Evolutionary conservation across 805 yeast species (phyloP).

Genomic region (Metschnikowia orientalis): DNA sequence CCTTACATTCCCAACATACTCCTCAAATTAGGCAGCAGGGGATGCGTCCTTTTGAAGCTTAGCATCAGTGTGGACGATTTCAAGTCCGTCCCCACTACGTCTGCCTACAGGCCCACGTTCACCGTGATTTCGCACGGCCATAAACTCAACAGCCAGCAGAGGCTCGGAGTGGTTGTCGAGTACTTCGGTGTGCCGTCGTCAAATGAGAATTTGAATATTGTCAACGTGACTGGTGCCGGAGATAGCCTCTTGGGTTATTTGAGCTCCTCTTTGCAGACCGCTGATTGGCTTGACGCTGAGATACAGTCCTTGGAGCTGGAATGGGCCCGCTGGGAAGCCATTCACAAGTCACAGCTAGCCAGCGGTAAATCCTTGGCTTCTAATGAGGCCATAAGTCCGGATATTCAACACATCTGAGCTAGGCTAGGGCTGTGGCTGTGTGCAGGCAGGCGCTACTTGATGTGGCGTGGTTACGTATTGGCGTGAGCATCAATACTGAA

Average conservation of each 20-base stretch:
- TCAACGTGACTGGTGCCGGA: constrained; percentile 85
- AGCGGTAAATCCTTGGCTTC: constrained; percentile 26
- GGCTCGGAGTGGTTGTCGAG: constrained; percentile 56
- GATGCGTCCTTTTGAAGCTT: constrained; percentile 44
- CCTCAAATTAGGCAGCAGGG: constrained; percentile 64
- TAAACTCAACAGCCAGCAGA: constrained; percentile 14
- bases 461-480: no score
- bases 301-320: constrained; percentile 29
- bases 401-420: constrained; percentile 5
- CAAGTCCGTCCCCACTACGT: constrained; percentile 33
- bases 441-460: no score
- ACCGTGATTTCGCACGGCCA: constrained; percentile 22
- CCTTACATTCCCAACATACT: constrained; percentile 68
- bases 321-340: constrained; percentile 34
- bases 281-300: constrained; percentile 25
- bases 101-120: constrained; percentile 23
- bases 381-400: constrained; percentile 8
- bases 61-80: constrained; percentile 30
- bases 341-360: constrained; percentile 38
- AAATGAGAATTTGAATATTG: constrained; percentile 31
- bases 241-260: constrained; percentile 73
- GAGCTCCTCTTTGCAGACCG: constrained; percentile 31
- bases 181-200: constrained; percentile 48
- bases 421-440: no score
- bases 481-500: no score